A percentile compares a stretch with the other conserved stretches of the same genome.
Conservation (phyloP, 371 early-diverging fungal species). For the Sporodiniella umbellata region DNA sequence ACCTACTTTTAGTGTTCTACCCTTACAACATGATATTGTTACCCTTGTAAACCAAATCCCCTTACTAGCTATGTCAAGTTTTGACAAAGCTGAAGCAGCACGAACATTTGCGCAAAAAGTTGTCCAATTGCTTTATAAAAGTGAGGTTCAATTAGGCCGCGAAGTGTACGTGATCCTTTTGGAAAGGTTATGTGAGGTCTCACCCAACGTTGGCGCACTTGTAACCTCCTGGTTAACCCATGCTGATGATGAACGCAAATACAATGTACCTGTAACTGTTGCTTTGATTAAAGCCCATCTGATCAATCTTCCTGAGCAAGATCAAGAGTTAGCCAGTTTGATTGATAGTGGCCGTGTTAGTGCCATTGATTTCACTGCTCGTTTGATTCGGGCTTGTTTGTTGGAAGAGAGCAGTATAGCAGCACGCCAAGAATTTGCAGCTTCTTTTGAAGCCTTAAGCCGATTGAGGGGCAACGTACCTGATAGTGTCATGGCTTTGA, state of each 20-base stretch:
- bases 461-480: slow-evolving; percentile 68
- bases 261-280: slow-evolving; percentile 80
- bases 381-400: slow-evolving; percentile 73
- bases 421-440: slow-evolving; percentile 70
- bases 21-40: slow-evolving; percentile 77
- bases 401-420: slow-evolving; percentile 60
- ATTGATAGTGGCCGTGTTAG: slow-evolving; percentile 69
- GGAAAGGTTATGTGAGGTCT: slow-evolving; percentile 76
- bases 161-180: slow-evolving; percentile 83
- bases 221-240: slow-evolving; percentile 91
- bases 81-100: slow-evolving; percentile 73
- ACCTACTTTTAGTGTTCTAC: slow-evolving; percentile 63
- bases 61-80: slow-evolving; percentile 59
- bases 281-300: slow-evolving; percentile 78
- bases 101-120: slow-evolving; percentile 85
- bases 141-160: slow-evolving; percentile 68
- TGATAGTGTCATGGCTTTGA: slow-evolving; percentile 53
- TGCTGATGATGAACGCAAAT: slow-evolving; percentile 92
- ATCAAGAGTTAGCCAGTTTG: slow-evolving; percentile 80
- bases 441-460: slow-evolving; percentile 68
- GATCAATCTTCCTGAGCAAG: slow-evolving; percentile 76
- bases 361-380: slow-evolving; percentile 76
- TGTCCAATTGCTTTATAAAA: slow-evolving; percentile 78
- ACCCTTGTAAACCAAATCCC: slow-evolving; percentile 70
- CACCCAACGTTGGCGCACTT: slow-evolving; percentile 74